Evolutionary conservation across 2,329 filamentous ascomycete genomes (phyloP), one percentile per base, ranked within the genome.

Genomic region (Trichoderma lentiforme): DNA sequence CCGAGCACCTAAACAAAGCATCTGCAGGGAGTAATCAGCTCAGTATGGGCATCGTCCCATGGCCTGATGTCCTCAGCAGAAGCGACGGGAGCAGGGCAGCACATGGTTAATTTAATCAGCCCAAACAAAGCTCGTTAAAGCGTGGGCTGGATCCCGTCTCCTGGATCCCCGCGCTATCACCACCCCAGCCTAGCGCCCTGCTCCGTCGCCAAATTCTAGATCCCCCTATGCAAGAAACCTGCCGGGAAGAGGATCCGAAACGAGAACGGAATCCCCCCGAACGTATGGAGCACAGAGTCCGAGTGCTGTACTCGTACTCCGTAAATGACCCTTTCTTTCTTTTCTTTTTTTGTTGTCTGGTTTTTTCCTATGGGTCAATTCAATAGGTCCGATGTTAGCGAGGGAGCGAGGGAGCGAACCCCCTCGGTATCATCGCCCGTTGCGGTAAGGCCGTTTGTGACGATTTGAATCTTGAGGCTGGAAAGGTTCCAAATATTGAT

Each of bases 171-270:
- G 43, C 63, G 43, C 63, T 26, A 66, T 66, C 43, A 36, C 63
- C 21, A 36, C 63, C 32, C 43, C 30, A 66, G 63, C 18, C 47
- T 66, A 69, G 65, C 36, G 36, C 36, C n/a, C 43, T 30, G 14
- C n/a, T 66, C n/a, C 36, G 21, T 64, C n/a, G 43, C 14, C 26
- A 30, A 61, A 61, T 47, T 69, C 66, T 58, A 69, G 66, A 69
- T 69, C 66, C 56, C 39, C 53, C 36, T 47, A 69, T 69, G 66
- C 66, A 69, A 43, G 66, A 69, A 61, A 69, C 56, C 28, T 60
- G 14, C 34, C 66, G 56, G 66, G 36, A 51, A 47, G 36, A 6
- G 28, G 53, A 61, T 61, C 66, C 66, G 66, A 69, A 69, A 61
- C 66, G 56, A 69, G 26, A 47, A 24, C 18, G 24, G 32, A n/a